Base-by-base conservation (phyloP, 2,329 filamentous ascomycete species). In the Myriosclerotinia scirpicola region DNA sequence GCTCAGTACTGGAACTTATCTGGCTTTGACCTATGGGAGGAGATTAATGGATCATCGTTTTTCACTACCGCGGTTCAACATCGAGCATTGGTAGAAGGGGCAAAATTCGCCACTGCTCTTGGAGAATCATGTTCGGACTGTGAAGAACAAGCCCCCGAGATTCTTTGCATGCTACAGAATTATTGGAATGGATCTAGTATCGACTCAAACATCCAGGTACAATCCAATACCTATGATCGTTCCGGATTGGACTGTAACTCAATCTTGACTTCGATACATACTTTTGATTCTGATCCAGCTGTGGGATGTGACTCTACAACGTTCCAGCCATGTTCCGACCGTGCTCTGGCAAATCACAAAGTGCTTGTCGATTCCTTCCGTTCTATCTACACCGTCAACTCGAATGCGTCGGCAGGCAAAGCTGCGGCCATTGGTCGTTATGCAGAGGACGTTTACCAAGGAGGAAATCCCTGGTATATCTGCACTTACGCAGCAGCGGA, bases 21-120 rank as follows among this genome's bases (percentile, higher is more conserved):
- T 8, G 81, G 81, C 0, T 94, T 88, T 73, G 91, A 96, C 75
- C 83, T 95, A 11, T 95, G 92, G 92, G 91, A 96, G 75, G 91
- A 95, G 76, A 85, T 92, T 7, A 81, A 83, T 22, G 90, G 90
- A 62, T 88, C 85, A 30, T 92, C 90, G 0, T 95, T 93, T 81
- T 96, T 94, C 78, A 94, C 91, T 1, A 80, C 87, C 46, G 85
- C 87, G 3, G 84, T 84, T 59, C 86, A 90, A 69, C 87, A 93
- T 75, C 70, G 73, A 40, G 81, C 86, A 38, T 79, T 89, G 14
- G 80, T 86, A 2, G 85, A 91, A 78, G 91, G 91, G 11, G 84
- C 81, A 50, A 80, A 82, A 2, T 82, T 94, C n/a, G 90, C 91
- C 2, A 77, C 78, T 22, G 79, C 80, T 20, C 81, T 94, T 2